Conservation (phyloP, 73 alveolate genomes). For the Tetrahymena malaccensis region DNA sequence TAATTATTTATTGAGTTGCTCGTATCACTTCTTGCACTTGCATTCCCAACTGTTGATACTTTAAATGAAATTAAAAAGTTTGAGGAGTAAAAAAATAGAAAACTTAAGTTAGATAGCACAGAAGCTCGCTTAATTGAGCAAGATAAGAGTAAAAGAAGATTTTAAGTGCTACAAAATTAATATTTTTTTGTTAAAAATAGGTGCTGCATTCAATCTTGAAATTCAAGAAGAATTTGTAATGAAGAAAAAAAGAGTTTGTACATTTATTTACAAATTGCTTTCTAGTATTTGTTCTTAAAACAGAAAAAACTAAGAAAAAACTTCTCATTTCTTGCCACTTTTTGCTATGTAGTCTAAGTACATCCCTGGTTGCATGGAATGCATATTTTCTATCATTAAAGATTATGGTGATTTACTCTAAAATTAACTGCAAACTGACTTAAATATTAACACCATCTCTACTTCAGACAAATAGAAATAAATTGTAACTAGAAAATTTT, state of each 20-base stretch:
- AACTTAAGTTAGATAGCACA: not conserved
- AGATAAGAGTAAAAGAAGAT: not conserved
- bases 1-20: slow-evolving; percentile 22
- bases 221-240: slow-evolving; percentile 5
- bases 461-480: not conserved
- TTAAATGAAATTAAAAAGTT: not conserved
- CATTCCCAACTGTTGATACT: slow-evolving; percentile 14
- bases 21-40: slow-evolving; percentile 8
- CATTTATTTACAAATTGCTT: slow-evolving; percentile 15
- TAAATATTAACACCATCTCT: not conserved
- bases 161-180: not conserved
- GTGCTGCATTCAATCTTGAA: not conserved
- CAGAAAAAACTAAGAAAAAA: slow-evolving; percentile 1
- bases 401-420: slow-evolving; percentile 27
- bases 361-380: slow-evolving; percentile 15
- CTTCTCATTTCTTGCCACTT: slow-evolving; percentile 10
- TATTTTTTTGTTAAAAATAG: not conserved
- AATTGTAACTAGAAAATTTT: not conserved
- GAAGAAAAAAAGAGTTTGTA: slow-evolving; percentile 28
- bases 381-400: slow-evolving; percentile 24
- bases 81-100: not conserved
- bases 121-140: not conserved
- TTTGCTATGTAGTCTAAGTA: slow-evolving; percentile 17
- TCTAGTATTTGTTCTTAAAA: slow-evolving; percentile 20
- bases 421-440: not conserved